Evolutionary conservation across 768 basidiomycete genomes (phyloP).

Genomic region (Hericium alpestre): DNA sequence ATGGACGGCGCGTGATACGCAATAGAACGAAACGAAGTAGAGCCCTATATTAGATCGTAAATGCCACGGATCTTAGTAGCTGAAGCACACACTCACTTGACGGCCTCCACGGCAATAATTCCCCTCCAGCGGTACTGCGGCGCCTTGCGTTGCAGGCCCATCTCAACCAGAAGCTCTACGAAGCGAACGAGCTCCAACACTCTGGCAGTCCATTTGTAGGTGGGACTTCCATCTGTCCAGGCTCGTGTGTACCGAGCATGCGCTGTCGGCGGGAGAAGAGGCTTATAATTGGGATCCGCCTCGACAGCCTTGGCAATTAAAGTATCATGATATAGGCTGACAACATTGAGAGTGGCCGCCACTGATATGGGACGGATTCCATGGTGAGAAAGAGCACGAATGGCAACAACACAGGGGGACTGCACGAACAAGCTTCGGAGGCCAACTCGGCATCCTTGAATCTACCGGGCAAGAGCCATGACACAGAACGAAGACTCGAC

Average conservation of each 20-base stretch:
- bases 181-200: constrained; percentile 68
- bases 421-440: constrained; percentile 79
- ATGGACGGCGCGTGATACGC: constrained; percentile 63
- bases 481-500: constrained; percentile 77
- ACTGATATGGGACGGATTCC: constrained; percentile 35
- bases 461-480: constrained; percentile 91
- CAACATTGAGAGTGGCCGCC: constrained; percentile 74
- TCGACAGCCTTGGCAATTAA: constrained; percentile 62
- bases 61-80: no score
- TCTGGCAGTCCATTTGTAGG: constrained; percentile 75
- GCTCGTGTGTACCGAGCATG: constrained; percentile 88
- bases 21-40: constrained; percentile 65
- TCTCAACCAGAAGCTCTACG: constrained; percentile 80
- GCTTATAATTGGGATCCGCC: constrained; percentile 56
- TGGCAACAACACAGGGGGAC: constrained; percentile 7
- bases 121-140: constrained; percentile 66
- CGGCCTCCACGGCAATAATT: constrained; percentile 63
- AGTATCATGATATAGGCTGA: constrained; percentile 93
- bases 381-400: background rate
- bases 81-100: constrained; percentile 55
- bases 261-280: constrained; percentile 62
- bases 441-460: constrained; percentile 97
- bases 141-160: constrained; percentile 67
- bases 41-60: constrained; percentile 37
- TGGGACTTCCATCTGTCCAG: constrained; percentile 59